Percentiles rank a stretch among this genome's conserved stretches.
These are phyloP conservation scores for Aegilops tauschii DNA, from an alignment of 176 grass and related monocot genomes.

Conservation along the genomic window DNA sequence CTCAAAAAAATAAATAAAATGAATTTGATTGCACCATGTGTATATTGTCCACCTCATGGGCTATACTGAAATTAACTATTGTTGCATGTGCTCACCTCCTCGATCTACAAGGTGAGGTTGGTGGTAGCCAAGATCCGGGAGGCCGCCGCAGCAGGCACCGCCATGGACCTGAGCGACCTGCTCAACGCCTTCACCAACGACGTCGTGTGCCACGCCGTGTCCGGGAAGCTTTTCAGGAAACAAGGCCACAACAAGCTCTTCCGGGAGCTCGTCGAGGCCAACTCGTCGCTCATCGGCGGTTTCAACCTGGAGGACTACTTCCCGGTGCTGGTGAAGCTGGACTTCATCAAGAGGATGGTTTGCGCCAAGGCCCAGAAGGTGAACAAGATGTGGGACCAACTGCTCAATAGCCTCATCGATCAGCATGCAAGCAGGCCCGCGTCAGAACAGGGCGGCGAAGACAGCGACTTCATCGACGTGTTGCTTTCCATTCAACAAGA, in stretches of 20 bases:
- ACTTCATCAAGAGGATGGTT: background rate
- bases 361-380: background rate
- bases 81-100: background rate
- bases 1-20: background rate
- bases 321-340: background rate
- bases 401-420: background rate
- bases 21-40: background rate
- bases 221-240: background rate
- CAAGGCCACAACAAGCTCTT: background rate
- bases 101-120: background rate
- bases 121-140: background rate
- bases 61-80: background rate
- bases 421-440: background rate
- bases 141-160: background rate
- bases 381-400: background rate
- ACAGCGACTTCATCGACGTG: background rate
- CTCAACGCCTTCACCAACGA: background rate
- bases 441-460: background rate
- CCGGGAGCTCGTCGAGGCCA: background rate
- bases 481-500: background rate
- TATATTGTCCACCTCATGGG: background rate
- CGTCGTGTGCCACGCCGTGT: background rate
- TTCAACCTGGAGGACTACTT: background rate
- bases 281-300: background rate
- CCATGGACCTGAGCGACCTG: background rate